phyloP scores from a whole-genome alignment of 371 early-diverging fungal genomes.

The Mortierella sp. region DNA sequence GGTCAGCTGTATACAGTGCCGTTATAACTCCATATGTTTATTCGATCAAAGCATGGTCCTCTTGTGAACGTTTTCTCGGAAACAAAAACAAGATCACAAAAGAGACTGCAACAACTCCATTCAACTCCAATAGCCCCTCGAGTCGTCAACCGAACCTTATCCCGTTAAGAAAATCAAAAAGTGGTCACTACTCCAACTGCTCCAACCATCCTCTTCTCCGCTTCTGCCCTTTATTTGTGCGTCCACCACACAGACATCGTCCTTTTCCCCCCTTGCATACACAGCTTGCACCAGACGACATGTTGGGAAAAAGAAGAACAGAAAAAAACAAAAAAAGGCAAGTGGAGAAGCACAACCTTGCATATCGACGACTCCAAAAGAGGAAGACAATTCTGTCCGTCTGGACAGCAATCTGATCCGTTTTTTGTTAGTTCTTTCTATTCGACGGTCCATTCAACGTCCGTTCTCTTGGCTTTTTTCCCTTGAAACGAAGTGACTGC shows the following conservation, averaged over 20 bases:
- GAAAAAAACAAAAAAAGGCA: neutral
- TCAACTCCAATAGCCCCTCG: constrained; percentile 3
- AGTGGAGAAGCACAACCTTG: neutral
- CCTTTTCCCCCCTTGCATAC: no score
- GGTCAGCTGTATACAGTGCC: neutral
- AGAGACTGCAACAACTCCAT: neutral
- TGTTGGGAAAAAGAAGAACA: neutral
- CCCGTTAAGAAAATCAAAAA: neutral
- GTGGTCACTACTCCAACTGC: neutral
- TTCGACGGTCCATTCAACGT: no score
- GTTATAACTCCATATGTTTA: neutral
- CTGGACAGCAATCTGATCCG: neutral
- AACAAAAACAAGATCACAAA: neutral
- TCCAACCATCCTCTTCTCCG: neutral
- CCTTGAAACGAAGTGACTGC: neutral
- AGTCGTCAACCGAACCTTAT: neutral
- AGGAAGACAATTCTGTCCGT: neutral
- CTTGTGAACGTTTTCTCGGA: neutral
- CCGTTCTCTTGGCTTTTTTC: neutral
- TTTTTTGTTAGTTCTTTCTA: neutral
- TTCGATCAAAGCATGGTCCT: neutral
- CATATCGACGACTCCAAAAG: constrained; percentile 11
- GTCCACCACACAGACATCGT: no score
- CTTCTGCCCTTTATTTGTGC: neutral
- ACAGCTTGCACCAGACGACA: no score